Percentiles rank a stretch among this genome's conserved stretches.
Evolutionary conservation across 306 rosid species (phyloP).

Genomic region (Cicer bijugum): DNA sequence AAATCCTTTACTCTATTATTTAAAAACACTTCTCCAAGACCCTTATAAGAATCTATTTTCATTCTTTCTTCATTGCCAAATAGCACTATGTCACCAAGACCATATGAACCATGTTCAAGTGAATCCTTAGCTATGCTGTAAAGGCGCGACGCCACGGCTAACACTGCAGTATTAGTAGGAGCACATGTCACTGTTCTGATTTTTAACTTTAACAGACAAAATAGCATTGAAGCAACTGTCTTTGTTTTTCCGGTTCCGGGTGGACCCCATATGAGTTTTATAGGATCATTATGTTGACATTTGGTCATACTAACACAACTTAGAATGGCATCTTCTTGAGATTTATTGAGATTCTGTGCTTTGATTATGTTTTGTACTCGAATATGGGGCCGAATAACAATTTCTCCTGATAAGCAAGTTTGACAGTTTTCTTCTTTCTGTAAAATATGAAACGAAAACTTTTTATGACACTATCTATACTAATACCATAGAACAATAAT

Average conservation of each 20-base stretch:
- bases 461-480: background rate
- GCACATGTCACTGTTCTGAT: conserved; percentile 66
- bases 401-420: conserved; percentile 26
- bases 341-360: conserved; percentile 52
- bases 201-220: conserved; percentile 40
- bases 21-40: conserved; percentile 44
- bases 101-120: conserved; percentile 1
- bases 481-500: background rate
- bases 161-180: conserved; percentile 63
- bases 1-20: conserved; percentile 41
- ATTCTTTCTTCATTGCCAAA: conserved; percentile 48
- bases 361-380: conserved; percentile 4
- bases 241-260: conserved; percentile 74
- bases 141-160: conserved; percentile 51
- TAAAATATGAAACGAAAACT: conserved; percentile 1
- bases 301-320: conserved; percentile 48
- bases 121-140: conserved; percentile 30
- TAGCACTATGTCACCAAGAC: conserved; percentile 34
- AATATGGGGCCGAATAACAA: background rate
- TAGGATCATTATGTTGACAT: conserved; percentile 42
- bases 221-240: conserved; percentile 53
- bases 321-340: conserved; percentile 54
- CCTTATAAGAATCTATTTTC: conserved; percentile 41
- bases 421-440: conserved; percentile 50
- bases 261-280: conserved; percentile 74